Evolutionary conservation across 2,329 filamentous ascomycete species (phyloP).

Genomic region (Aspergillus sp.): DNA sequence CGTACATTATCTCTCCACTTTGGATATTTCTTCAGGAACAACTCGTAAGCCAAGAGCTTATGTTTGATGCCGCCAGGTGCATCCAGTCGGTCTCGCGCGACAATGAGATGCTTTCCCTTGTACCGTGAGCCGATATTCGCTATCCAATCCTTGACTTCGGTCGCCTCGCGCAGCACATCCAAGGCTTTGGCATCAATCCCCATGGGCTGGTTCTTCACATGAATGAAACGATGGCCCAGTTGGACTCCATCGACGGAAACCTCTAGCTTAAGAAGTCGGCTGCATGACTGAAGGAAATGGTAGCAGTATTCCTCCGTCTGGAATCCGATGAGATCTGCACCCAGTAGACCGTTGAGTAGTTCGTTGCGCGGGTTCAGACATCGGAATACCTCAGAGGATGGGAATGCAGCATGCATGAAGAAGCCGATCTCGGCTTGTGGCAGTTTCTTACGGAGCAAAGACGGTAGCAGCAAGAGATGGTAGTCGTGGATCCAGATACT

Average conservation of each 20-base stretch:
- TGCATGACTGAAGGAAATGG: conserved; percentile 93
- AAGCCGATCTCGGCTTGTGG: conserved; percentile 93
- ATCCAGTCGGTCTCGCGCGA: conserved; percentile 90
- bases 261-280: conserved; percentile 78
- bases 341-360: conserved; percentile 85
- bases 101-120: conserved; percentile 81
- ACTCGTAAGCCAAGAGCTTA: conserved; percentile 84
- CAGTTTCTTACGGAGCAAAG: conserved; percentile 76
- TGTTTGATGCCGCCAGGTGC: conserved; percentile 87
- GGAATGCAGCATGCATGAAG: conserved; percentile 91
- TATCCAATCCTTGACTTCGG: conserved; percentile 75
- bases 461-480: conserved; percentile 81
- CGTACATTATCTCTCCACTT: conserved; percentile 72
- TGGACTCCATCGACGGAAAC: conserved; percentile 82
- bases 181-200: conserved; percentile 81
- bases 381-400: conserved; percentile 91
- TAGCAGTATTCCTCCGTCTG: conserved; percentile 90
- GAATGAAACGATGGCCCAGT: conserved; percentile 83
- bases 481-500: conserved; percentile 95
- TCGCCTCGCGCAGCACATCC: conserved; percentile 64
- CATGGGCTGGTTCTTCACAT: conserved; percentile 77
- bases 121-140: conserved; percentile 76
- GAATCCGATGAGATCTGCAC: conserved; percentile 86
- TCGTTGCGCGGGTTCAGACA: conserved; percentile 81
- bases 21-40: conserved; percentile 89